These are phyloP conservation scores for Coniochaeta pulveracea DNA, from an alignment of 2,329 filamentous ascomycete genomes.

Conservation along the genomic window DNA sequence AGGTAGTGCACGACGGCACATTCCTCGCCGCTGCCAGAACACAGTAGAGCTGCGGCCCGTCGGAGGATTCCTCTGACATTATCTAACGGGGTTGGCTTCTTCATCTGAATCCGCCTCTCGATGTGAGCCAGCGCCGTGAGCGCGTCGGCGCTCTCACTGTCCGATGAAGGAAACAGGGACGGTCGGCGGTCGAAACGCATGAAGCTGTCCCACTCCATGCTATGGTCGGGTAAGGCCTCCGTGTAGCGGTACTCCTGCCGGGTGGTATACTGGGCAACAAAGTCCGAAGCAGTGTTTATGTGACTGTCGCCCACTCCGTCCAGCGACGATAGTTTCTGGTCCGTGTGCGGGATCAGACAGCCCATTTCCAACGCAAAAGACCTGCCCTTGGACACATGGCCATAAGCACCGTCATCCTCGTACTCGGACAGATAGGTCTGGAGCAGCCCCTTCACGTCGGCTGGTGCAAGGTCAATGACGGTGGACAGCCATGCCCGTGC, in stretches of 20 bases:
- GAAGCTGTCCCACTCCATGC: slow-evolving; percentile 52
- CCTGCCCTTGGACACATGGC: slow-evolving; percentile 81
- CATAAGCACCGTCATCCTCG: slow-evolving; percentile 81
- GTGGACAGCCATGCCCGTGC: slow-evolving; percentile 72
- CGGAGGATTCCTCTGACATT: slow-evolving; percentile 76
- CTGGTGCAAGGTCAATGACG: slow-evolving; percentile 73
- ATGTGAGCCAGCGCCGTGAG: slow-evolving; percentile 60
- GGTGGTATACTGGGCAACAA: slow-evolving; percentile 93
- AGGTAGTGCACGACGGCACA: slow-evolving; percentile 75
- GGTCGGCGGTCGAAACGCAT: slow-evolving; percentile 42
- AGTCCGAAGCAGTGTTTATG: slow-evolving; percentile 90
- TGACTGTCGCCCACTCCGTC: slow-evolving; percentile 61
- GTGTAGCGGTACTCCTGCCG: slow-evolving; percentile 91
- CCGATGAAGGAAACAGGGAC: slow-evolving; percentile 38
- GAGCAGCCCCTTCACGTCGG: slow-evolving; percentile 89
- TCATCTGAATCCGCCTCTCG: slow-evolving; percentile 56
- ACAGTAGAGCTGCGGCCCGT: slow-evolving; percentile 76
- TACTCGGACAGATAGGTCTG: slow-evolving; percentile 96
- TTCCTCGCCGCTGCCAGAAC: slow-evolving; percentile 63
- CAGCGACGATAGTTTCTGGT: slow-evolving; percentile 76
- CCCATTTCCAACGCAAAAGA: slow-evolving; percentile 94
- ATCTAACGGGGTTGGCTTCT: slow-evolving; percentile 57
- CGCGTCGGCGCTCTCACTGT: slow-evolving; percentile 44
- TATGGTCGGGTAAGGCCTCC: slow-evolving; percentile 60
- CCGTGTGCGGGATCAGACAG: slow-evolving; percentile 70